A percentile compares a stretch with the other conserved stretches of the same genome.
phyloP scores from a whole-genome alignment of 371 early-diverging fungal species.

The Mucor indicus region DNA sequence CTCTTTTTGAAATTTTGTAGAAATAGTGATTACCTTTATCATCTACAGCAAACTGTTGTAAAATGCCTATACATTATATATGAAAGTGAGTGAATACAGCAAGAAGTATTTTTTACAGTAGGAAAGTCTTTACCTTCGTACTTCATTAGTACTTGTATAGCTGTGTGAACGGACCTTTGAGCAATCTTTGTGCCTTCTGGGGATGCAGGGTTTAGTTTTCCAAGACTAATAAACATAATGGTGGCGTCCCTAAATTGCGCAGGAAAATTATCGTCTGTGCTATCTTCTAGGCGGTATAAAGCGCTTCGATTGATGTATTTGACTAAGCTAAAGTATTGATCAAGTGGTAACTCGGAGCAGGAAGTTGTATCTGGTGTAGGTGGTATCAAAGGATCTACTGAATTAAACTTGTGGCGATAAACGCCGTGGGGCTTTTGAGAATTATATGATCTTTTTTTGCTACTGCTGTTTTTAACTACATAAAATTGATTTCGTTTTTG shows the following conservation, averaged over 20 bases:
- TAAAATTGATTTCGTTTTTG: conserved; percentile 45
- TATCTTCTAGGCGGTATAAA: conserved; percentile 45
- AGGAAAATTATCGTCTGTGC: conserved; percentile 47
- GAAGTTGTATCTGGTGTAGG: conserved; percentile 30
- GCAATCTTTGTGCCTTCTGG: conserved; percentile 39
- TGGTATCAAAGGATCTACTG: conserved; percentile 32
- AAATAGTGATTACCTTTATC: no score
- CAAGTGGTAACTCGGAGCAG: conserved; percentile 17
- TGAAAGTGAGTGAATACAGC: no score
- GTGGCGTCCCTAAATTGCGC: conserved; percentile 61
- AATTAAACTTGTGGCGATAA: conserved; percentile 16
- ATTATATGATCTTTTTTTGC: conserved; percentile 13
- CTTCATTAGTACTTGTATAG: conserved; percentile 37
- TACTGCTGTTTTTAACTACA: conserved; percentile 26
- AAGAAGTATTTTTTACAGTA: no score
- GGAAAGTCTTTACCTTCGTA: no score
- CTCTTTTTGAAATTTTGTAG: no score
- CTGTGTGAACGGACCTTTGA: conserved; percentile 38
- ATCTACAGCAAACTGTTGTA: conserved; percentile 66
- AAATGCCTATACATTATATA: no score
- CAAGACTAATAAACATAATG: conserved; percentile 59
- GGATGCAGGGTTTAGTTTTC: conserved; percentile 48
- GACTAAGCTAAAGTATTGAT: conserved; percentile 40
- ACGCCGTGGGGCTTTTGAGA: conserved; percentile 19
- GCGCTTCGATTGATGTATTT: conserved; percentile 61